phyloP scores from a whole-genome alignment of 305 asterid species.

The Fraxinus angustifolia region DNA sequence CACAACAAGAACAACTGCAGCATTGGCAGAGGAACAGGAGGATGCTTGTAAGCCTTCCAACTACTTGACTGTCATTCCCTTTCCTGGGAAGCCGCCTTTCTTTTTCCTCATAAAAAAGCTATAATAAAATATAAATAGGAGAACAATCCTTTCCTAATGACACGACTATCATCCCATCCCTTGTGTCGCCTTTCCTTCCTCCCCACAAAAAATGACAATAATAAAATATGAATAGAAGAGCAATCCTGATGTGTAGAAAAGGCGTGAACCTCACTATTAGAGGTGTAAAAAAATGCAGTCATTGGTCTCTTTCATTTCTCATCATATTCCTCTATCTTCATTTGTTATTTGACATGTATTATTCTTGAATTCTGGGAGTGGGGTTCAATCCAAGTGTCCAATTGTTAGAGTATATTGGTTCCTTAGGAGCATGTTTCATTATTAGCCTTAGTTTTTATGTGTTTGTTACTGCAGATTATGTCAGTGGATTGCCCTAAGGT shows the following conservation, averaged over 20 bases:
- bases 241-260: neutral
- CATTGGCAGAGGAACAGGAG: conserved; percentile 94
- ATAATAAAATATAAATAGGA: neutral
- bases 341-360: neutral
- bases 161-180: neutral
- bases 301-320: neutral
- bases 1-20: conserved; percentile 88
- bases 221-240: neutral
- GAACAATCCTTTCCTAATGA: neutral
- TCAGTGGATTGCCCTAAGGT: neutral
- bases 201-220: neutral
- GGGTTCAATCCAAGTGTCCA: neutral
- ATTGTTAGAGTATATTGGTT: neutral
- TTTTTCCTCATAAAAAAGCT: neutral
- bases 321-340: neutral
- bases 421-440: neutral
- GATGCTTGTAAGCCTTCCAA: conserved; percentile 68
- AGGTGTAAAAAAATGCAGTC: neutral
- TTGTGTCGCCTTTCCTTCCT: neutral
- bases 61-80: neutral
- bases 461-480: neutral
- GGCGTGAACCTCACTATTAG: neutral
- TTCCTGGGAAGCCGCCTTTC: neutral
- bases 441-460: neutral
- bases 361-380: neutral